These are phyloP conservation scores for Pascua guehoae DNA, from an alignment of 1,284 basidiomycete species.

Conservation along the genomic window DNA sequence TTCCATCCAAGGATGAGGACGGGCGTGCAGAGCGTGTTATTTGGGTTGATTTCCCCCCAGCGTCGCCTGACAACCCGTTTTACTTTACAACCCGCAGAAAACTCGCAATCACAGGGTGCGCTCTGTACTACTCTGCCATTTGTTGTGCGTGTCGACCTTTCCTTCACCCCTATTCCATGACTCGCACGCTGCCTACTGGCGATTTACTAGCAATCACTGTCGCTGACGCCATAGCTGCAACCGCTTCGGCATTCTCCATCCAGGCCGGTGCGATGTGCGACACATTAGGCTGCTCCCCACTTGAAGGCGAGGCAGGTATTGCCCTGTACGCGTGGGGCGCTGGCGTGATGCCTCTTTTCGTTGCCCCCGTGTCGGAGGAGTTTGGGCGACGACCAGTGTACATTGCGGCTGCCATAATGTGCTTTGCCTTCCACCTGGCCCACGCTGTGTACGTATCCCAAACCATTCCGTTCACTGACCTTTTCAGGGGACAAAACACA, in stretches of 20 bases:
- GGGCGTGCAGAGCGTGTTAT: constrained; percentile 25
- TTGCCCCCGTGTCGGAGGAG: constrained; percentile 73
- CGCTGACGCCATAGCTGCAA: constrained; percentile 7
- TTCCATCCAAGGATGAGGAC: constrained; percentile 2
- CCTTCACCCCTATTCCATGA: too few species aligned
- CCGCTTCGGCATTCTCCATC: constrained; percentile 58
- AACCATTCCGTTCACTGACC: too few species aligned
- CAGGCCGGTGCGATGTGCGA: constrained; percentile 60
- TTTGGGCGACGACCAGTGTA: constrained; percentile 70
- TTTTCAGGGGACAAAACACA: constrained; percentile 60
- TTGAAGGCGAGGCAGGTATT: constrained; percentile 62
- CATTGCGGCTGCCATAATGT: constrained; percentile 57
- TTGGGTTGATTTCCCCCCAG: constrained; percentile 59
- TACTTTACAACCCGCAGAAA: constrained; percentile 57
- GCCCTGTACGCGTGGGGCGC: constrained; percentile 64
- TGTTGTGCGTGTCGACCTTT: constrained; percentile 50
- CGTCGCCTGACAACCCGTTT: constrained; percentile 58
- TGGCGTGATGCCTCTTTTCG: constrained; percentile 65
- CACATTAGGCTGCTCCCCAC: constrained; percentile 61
- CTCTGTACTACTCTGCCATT: constrained; percentile 59
- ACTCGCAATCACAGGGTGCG: constrained; percentile 60
- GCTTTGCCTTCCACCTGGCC: constrained; percentile 60
- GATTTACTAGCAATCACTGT: too few species aligned
- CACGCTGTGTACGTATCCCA: constrained; percentile 57
- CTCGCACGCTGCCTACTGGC: too few species aligned